phyloP scores from a whole-genome alignment of 306 rosid genomes.

The Parietaria judaica region DNA sequence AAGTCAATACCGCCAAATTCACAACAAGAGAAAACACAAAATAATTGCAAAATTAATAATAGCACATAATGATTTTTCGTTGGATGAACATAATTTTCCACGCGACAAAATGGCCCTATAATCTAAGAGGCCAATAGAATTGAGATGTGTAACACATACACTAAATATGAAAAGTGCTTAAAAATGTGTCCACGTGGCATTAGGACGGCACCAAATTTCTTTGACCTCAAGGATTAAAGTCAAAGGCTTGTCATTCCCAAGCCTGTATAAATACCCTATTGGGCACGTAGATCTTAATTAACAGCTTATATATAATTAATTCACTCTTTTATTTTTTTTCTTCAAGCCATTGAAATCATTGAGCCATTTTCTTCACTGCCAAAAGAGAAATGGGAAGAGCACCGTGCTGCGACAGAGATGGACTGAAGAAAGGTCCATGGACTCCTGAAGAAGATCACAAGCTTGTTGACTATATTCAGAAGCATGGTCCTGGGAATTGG shows the following conservation, averaged over 20 bases:
- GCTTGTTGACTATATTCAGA: constrained; percentile 47
- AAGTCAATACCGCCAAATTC: neutral
- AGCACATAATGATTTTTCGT: neutral
- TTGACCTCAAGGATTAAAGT: constrained; percentile 43
- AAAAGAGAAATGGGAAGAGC: constrained; percentile 68
- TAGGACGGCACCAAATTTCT: constrained; percentile 85
- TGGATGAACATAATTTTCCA: constrained; percentile 3
- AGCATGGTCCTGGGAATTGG: constrained; percentile 85
- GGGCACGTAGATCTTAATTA: constrained; percentile 10
- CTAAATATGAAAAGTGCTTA: neutral
- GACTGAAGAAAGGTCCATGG: constrained; percentile 96
- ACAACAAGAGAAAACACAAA: neutral
- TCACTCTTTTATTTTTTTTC: neutral
- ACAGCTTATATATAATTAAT: neutral
- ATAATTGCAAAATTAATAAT: neutral
- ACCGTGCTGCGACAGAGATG: constrained; percentile 84
- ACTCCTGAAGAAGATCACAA: constrained; percentile 76
- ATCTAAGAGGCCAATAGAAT: neutral
- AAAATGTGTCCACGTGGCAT: constrained; percentile 27
- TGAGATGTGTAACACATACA: constrained; percentile 10
- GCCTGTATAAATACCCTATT: constrained; percentile 28
- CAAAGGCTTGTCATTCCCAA: constrained; percentile 17
- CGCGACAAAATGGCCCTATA: constrained; percentile 10
- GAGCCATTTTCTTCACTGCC: neutral
- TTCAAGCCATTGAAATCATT: neutral